phyloP scores from a whole-genome alignment of 31 red algal species.

The Endocladia muricata region DNA sequence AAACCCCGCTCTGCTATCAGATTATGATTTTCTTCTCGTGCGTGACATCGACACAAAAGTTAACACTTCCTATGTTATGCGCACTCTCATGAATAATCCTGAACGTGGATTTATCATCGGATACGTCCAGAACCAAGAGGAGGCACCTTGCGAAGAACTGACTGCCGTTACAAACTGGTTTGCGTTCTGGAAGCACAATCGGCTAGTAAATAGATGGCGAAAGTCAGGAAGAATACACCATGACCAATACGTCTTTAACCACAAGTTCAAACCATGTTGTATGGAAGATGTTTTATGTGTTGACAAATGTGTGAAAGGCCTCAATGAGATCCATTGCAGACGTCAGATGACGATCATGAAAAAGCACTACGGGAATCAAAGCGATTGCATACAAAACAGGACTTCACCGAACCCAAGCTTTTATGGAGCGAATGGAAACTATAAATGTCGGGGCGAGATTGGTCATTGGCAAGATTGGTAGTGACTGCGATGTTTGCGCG shows the following conservation, averaged over 20 bases:
- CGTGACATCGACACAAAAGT: conserved; percentile 6
- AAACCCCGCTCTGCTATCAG: not conserved
- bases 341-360: not conserved
- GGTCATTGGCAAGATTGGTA: not conserved
- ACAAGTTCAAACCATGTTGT: not conserved
- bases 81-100: not conserved
- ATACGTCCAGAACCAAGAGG: not conserved
- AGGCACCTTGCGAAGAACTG: not conserved
- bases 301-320: not conserved
- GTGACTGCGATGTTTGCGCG: too few species aligned
- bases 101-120: not conserved
- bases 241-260: not conserved
- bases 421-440: not conserved
- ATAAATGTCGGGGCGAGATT: not conserved
- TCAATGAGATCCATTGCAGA: not conserved
- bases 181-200: not conserved
- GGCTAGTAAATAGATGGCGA: not conserved
- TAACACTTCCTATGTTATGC: not conserved
- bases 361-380: not conserved
- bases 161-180: not conserved
- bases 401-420: not conserved
- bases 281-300: not conserved
- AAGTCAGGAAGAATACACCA: not conserved
- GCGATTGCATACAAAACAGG: not conserved
- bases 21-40: conserved; percentile 5